phyloP scores from a whole-genome alignment of 768 basidiomycete genomes.

The Pleurotus djamor region DNA sequence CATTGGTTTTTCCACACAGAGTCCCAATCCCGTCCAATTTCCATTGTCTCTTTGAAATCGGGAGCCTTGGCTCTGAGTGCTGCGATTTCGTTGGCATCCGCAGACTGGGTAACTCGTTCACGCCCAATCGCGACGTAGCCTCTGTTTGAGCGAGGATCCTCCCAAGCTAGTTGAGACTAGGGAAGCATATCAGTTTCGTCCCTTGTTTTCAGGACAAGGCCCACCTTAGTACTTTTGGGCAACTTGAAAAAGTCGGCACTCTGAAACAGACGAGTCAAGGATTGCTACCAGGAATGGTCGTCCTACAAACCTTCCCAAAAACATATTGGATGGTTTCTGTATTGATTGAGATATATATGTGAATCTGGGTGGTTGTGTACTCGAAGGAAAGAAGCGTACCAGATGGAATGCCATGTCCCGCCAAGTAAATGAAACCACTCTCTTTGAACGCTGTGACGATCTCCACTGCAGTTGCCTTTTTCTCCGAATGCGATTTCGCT shows the following conservation, averaged over 20 bases:
- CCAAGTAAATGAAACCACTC: conserved; percentile 79
- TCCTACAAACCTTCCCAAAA: conserved; percentile 56
- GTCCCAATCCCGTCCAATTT: conserved; percentile 87
- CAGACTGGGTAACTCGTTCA: conserved; percentile 77
- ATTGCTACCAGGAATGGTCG: no score
- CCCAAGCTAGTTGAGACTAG: conserved; percentile 71
- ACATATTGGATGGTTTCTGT: conserved; percentile 50
- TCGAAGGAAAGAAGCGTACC: conserved; percentile 20
- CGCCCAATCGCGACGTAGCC: conserved; percentile 82
- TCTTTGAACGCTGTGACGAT: conserved; percentile 79
- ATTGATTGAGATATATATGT: background rate
- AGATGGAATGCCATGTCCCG: conserved; percentile 66
- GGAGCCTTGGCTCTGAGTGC: conserved; percentile 71
- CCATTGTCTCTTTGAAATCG: conserved; percentile 84
- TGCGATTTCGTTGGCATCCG: conserved; percentile 71
- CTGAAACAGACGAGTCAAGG: conserved; percentile 31
- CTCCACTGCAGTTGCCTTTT: conserved; percentile 58
- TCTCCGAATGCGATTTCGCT: conserved; percentile 49
- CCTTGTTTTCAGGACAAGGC: background rate
- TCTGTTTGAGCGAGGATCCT: conserved; percentile 81
- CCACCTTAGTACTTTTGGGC: conserved; percentile 59
- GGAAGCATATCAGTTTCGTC: background rate
- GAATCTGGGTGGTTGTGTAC: background rate
- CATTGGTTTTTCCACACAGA: conserved; percentile 76
- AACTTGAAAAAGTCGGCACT: conserved; percentile 76